Percentiles rank a stretch among this genome's conserved stretches.
These are phyloP conservation scores for Phymatotrichopsis omnivora DNA, from an alignment of 2,329 filamentous ascomycete genomes.

Conservation along the genomic window DNA sequence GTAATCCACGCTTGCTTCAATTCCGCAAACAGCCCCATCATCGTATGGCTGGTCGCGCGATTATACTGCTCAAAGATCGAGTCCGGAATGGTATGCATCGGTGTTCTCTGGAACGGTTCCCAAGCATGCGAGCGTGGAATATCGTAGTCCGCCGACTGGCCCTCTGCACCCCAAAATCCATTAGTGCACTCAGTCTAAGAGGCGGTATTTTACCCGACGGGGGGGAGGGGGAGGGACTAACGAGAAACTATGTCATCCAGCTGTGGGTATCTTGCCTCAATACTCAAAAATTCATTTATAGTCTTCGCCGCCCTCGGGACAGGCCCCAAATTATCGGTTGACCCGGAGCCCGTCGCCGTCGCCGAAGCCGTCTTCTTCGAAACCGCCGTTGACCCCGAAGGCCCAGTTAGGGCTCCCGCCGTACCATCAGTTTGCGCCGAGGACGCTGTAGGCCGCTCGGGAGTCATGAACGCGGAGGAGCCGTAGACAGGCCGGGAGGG, in stretches of 20 bases:
- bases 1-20: conserved; percentile 92
- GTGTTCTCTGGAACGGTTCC: conserved; percentile 80
- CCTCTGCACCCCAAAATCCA: conserved; percentile 47
- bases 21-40: conserved; percentile 90
- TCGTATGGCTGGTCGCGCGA: conserved; percentile 71
- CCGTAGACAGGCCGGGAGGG: conserved; percentile 9
- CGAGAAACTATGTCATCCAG: conserved; percentile 81
- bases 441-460: conserved; percentile 14
- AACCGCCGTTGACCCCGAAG: not conserved
- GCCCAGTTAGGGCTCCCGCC: not conserved
- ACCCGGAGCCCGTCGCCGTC: conserved; percentile 15
- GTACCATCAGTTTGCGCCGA: not conserved
- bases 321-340: conserved; percentile 44
- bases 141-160: conserved; percentile 86
- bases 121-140: conserved; percentile 58
- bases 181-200: too few relatives aligned
- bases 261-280: conserved; percentile 75
- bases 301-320: conserved; percentile 71
- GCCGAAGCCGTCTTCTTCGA: conserved; percentile 2
- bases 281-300: conserved; percentile 66
- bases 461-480: conserved; percentile 10
- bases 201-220: conserved; percentile 8
- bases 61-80: conserved; percentile 90
- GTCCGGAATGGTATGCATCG: conserved; percentile 83
- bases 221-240: conserved; percentile 42